phyloP scores from a whole-genome alignment of 2,329 filamentous ascomycete genomes.

The Diaporthe citriasiana region DNA sequence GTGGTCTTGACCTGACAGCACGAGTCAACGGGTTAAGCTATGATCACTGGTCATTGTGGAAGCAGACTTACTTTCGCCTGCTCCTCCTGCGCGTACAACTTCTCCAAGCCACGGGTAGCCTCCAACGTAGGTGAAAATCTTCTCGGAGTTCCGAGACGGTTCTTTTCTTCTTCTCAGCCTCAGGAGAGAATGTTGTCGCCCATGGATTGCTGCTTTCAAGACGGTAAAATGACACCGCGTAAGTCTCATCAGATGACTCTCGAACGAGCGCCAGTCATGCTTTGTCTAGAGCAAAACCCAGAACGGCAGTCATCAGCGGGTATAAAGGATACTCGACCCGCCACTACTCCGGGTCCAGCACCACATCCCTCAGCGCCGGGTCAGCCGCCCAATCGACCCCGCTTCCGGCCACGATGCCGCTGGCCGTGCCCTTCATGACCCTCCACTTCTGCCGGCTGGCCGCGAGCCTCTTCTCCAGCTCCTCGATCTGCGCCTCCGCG shows the following conservation, averaged over 20 bases:
- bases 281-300: neutral
- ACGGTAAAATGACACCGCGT: neutral
- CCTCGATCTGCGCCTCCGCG: slow-evolving; percentile 68
- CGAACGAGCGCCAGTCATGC: neutral
- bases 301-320: neutral
- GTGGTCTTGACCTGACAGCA: neutral
- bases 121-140: neutral
- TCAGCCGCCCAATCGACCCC: slow-evolving; percentile 86
- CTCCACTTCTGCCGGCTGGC: slow-evolving; percentile 77
- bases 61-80: neutral
- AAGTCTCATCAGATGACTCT: neutral
- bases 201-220: neutral
- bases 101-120: neutral
- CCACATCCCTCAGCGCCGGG: slow-evolving; percentile 75
- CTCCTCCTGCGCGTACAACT: neutral
- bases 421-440: slow-evolving; percentile 83
- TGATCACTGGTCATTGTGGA: neutral
- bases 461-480: slow-evolving; percentile 71
- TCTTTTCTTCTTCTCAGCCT: neutral
- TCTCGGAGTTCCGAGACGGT: neutral
- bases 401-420: slow-evolving; percentile 83
- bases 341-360: slow-evolving; percentile 75
- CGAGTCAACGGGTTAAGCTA: neutral
- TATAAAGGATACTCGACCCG: neutral
- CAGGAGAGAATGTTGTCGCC: neutral